Conservation (phyloP, 768 basidiomycete genomes). For the Pleurotus eryngii region DNA sequence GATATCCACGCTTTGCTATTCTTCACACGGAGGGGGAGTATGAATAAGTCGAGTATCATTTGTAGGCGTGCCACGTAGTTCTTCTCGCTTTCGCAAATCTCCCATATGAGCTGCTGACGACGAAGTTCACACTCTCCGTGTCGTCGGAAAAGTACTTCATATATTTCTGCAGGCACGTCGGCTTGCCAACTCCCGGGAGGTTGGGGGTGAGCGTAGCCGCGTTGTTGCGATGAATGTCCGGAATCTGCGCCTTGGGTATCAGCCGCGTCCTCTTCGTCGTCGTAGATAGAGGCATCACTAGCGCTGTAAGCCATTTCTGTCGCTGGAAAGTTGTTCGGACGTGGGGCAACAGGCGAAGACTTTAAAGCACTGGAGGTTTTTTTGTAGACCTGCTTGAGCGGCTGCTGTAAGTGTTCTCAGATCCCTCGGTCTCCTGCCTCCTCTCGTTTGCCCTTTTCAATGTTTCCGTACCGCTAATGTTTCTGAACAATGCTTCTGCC, state of each 20-base stretch:
- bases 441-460: neutral
- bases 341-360: neutral
- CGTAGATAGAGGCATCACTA: slow-evolving; percentile 3
- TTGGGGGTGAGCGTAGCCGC: neutral
- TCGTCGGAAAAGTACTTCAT: slow-evolving; percentile 30
- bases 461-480: slow-evolving; percentile 26
- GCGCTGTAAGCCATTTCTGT: neutral
- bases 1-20: slow-evolving; percentile 74
- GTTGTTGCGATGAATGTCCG: neutral
- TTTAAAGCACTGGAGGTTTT: neutral
- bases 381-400: neutral
- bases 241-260: neutral
- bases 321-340: neutral
- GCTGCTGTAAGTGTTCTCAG: neutral
- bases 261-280: neutral
- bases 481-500: slow-evolving; percentile 45
- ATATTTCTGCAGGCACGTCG: slow-evolving; percentile 26
- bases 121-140: slow-evolving; percentile 51
- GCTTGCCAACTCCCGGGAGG: slow-evolving; percentile 27
- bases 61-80: slow-evolving; percentile 64
- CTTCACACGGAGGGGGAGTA: slow-evolving; percentile 72
- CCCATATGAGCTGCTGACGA: slow-evolving; percentile 66
- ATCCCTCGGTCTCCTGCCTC: neutral
- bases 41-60: slow-evolving; percentile 66
- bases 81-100: slow-evolving; percentile 67